phyloP scores from a whole-genome alignment of 108 stramenopile genomes.

The Nitzschia sp. region DNA sequence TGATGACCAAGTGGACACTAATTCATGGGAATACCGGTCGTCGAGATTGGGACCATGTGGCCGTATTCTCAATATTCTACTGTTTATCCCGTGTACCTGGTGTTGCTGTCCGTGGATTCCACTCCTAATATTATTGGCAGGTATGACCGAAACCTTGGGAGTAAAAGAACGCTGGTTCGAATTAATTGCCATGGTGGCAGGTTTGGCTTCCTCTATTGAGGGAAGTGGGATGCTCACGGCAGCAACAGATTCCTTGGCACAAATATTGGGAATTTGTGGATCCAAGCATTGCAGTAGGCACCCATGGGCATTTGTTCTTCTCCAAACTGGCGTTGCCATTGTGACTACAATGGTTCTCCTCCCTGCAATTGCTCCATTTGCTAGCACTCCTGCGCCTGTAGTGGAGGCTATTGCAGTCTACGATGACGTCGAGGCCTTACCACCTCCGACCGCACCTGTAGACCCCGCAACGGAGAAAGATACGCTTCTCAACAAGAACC shows the following conservation, averaged over 20 bases:
- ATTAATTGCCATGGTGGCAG: conserved; percentile 22
- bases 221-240: conserved; percentile 26
- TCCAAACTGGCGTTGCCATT: conserved; percentile 15
- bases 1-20: conserved; percentile 5
- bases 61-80: conserved; percentile 4
- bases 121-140: conserved; percentile 16
- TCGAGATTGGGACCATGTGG: conserved; percentile 13
- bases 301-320: conserved; percentile 25
- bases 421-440: background rate
- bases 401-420: background rate
- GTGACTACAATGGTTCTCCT: conserved; percentile 9
- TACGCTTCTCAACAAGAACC: background rate
- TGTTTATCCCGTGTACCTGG: conserved; percentile 26
- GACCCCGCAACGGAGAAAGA: background rate
- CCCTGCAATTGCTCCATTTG: conserved; percentile 1
- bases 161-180: conserved; percentile 27
- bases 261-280: conserved; percentile 8
- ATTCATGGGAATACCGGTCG: conserved; percentile 12
- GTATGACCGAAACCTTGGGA: conserved; percentile 5
- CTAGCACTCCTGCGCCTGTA: background rate
- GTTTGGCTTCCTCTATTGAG: conserved; percentile 25
- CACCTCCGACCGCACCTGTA: background rate
- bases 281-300: conserved; percentile 7
- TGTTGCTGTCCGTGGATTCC: conserved; percentile 36
- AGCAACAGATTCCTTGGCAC: conserved; percentile 15